A percentile compares a stretch with the other conserved stretches of the same genome.
phyloP scores from a whole-genome alignment of 2,329 filamentous ascomycete species.

The Colletotrichum viniferum region DNA sequence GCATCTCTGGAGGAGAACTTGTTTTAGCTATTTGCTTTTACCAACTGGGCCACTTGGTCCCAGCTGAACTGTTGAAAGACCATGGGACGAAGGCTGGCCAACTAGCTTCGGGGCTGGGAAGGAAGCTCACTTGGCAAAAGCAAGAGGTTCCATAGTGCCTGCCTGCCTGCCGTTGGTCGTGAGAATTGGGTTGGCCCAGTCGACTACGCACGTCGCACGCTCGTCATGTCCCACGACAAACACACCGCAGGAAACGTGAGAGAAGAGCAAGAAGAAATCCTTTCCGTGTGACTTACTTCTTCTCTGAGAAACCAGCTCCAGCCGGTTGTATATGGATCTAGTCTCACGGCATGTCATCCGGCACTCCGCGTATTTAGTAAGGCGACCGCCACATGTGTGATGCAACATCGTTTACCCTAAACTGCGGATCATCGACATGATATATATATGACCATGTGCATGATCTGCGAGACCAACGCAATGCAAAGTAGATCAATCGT shows the following conservation, averaged over 20 bases:
- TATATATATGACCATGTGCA: neutral
- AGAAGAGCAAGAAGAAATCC: neutral
- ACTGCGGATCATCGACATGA: neutral
- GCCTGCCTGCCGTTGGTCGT: neutral
- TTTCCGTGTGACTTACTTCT: neutral
- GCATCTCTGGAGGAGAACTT: neutral
- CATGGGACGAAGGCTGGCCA: neutral
- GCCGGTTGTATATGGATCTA: neutral
- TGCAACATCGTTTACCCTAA: neutral
- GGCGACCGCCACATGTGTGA: neutral
- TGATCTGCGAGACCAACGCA: neutral
- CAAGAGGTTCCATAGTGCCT: neutral
- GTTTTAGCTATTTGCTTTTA: neutral
- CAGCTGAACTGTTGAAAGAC: neutral
- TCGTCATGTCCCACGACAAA: neutral
- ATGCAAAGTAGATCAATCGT: neutral
- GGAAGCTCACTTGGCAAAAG: neutral
- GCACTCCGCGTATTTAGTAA: neutral
- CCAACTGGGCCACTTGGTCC: neutral
- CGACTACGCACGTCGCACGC: neutral
- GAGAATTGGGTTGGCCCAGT: neutral
- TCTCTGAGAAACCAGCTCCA: neutral
- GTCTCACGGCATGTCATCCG: neutral
- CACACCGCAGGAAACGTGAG: neutral
- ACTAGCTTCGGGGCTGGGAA: neutral